Evolutionary conservation across 768 basidiomycete genomes (phyloP).

Genomic region (Peribolospora baueri): DNA sequence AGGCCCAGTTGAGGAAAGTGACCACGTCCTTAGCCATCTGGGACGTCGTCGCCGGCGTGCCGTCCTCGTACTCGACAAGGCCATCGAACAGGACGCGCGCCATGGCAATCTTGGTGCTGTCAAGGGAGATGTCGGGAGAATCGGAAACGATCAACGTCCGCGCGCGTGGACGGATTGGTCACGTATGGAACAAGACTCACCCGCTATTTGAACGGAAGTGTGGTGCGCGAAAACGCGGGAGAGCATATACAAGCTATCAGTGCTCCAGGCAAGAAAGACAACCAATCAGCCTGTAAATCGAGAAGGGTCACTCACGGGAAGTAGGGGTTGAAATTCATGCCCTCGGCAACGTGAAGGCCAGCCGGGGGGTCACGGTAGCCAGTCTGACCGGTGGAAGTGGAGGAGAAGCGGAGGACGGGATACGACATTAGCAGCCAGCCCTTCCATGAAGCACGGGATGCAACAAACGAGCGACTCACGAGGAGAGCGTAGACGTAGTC

Average conservation of each 20-base stretch:
- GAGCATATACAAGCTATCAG: no score
- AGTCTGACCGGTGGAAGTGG: conserved; percentile 22
- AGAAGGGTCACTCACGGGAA: conserved; percentile 74
- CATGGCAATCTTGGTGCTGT: conserved; percentile 46
- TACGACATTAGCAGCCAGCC: no score
- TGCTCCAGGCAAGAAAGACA: no score
- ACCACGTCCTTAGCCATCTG: conserved; percentile 98
- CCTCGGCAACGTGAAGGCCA: conserved; percentile 17
- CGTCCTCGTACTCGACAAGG: conserved; percentile 86
- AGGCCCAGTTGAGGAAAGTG: conserved; percentile 85
- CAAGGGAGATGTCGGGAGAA: no score
- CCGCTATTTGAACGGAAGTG: no score
- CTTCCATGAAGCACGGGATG: no score
- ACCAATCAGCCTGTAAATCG: no score
- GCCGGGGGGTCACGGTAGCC: conserved; percentile 93
- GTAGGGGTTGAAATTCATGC: conserved; percentile 38
- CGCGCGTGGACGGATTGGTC: no score
- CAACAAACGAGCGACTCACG: background rate
- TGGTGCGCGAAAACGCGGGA: no score
- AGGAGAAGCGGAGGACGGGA: no score
- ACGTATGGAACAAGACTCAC: no score
- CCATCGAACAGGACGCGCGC: conserved; percentile 88
- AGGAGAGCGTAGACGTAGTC: conserved; percentile 93
- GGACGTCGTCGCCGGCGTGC: conserved; percentile 82
- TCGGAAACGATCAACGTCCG: no score